Evolutionary conservation across 108 stramenopile genomes (phyloP).

Genomic region (Epipyxis sp.): DNA sequence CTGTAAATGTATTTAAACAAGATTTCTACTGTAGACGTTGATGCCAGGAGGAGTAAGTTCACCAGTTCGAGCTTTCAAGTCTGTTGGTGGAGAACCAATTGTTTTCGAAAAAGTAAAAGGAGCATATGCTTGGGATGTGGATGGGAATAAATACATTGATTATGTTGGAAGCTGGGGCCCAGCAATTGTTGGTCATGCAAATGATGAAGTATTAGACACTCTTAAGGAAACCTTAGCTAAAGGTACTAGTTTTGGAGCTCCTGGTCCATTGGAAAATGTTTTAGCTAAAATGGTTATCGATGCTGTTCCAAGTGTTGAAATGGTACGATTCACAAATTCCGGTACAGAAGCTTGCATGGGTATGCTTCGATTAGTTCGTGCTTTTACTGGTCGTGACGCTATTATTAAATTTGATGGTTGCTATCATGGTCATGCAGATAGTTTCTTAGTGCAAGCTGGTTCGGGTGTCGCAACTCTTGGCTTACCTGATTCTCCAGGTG

Average conservation of each 20-base stretch:
- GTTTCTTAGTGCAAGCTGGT: slow-evolving; percentile 96
- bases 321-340: slow-evolving; percentile 99
- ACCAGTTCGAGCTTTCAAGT: slow-evolving; percentile 96
- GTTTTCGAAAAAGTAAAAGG: slow-evolving; percentile 96
- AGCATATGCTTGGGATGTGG: slow-evolving; percentile 97
- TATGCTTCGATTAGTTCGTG: slow-evolving; percentile 95
- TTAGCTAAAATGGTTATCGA: slow-evolving; percentile 92
- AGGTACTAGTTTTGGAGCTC: slow-evolving; percentile 95
- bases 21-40: slow-evolving; percentile 45
- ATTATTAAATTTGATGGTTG: slow-evolving; percentile 98
- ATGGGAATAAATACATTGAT: slow-evolving; percentile 68
- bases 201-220: slow-evolving; percentile 89
- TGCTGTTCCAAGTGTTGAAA: slow-evolving; percentile 95
- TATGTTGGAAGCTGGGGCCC: slow-evolving; percentile 98
- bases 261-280: slow-evolving; percentile 87
- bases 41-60: slow-evolving; percentile 98
- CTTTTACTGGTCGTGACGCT: slow-evolving; percentile 86
- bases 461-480: slow-evolving; percentile 95
- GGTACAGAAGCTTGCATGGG: slow-evolving; percentile 99
- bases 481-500: slow-evolving; percentile 92
- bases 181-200: slow-evolving; percentile 94
- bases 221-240: slow-evolving; percentile 85
- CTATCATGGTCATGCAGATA: slow-evolving; percentile 97
- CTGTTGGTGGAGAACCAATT: slow-evolving; percentile 93
- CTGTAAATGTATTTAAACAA: slow-evolving; percentile 1